Percentiles rank a stretch among this genome's conserved stretches.
Evolutionary conservation across 225 moss, liverwort and hornwort species (phyloP).

Genomic region (Lunularia cruciata): DNA sequence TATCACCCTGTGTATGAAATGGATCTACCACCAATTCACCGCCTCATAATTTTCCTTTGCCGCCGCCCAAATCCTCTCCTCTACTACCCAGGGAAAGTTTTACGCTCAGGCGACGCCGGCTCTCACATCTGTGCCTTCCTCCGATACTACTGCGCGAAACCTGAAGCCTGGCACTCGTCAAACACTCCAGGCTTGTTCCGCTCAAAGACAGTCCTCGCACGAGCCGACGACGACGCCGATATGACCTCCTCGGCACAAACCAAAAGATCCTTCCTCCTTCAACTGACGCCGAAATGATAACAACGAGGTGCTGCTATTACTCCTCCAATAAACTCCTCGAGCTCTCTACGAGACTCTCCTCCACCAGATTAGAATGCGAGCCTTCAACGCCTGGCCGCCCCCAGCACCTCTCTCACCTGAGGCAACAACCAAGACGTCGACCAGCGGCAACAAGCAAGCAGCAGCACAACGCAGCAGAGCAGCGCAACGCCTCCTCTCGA

Average conservation of each 20-base stretch:
- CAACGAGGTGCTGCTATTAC: slow-evolving; percentile 1
- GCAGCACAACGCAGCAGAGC: no score
- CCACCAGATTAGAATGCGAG: slow-evolving; percentile 9
- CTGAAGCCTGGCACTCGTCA: slow-evolving; percentile 10
- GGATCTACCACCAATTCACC: slow-evolving; percentile 44
- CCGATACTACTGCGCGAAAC: slow-evolving; percentile 27
- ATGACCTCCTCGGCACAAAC: slow-evolving; percentile 13
- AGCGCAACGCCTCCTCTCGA: neutral
- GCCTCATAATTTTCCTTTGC: slow-evolving; percentile 40
- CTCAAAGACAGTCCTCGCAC: neutral
- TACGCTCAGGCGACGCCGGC: slow-evolving; percentile 4
- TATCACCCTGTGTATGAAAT: slow-evolving; percentile 31
- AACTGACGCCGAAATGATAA: slow-evolving; percentile 5
- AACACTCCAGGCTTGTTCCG: slow-evolving; percentile 8
- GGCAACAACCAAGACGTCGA: neutral
- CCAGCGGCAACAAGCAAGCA: neutral
- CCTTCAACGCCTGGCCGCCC: slow-evolving; percentile 8
- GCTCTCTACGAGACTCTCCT: neutral
- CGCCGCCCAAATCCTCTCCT: slow-evolving; percentile 25
- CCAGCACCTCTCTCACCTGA: neutral
- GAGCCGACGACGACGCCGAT: neutral
- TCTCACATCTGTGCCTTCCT: slow-evolving; percentile 25
- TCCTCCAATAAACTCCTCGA: neutral
- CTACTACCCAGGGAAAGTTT: neutral
- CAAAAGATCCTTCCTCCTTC: slow-evolving; percentile 20